Evolutionary conservation across 2,329 filamentous ascomycete genomes (phyloP), one percentile per base, ranked within the genome.

Genomic region (Nothopassalora personata): DNA sequence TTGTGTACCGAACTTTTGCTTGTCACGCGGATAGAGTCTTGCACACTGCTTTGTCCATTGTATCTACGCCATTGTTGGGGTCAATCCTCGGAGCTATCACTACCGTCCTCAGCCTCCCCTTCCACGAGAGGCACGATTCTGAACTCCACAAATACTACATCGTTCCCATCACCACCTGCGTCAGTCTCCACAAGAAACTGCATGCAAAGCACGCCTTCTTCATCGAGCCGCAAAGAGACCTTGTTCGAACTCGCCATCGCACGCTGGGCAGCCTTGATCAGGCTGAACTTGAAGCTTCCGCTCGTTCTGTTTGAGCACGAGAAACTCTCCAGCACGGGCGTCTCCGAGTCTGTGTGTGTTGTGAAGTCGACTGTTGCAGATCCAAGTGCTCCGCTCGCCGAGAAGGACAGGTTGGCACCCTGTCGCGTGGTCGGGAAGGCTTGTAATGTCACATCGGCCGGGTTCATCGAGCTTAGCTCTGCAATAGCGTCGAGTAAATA

Each of bases 151-250:
- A 93, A 95, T 67, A 86, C 89, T 43, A 86, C 79, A 28, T 75
- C 75, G 18, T 69, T 64, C 11, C 62, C 65, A 9, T 59, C 63
- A 23, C 64, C 65, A n/a, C 62, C 59, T 19, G 65, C 64, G 62
- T 94, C 90, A 46, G 92, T 81, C 71, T 97, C 91, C 15, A 99
- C 87, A 88, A 99, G 94, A 69, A 97, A 97, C 71, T 99, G 94
- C 72, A 97, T 77, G 74, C 90, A 97, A 64, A 99, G 75, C 31
- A 99, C 93, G 0, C 94, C 93, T 71, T 96, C 90, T 1, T 83
- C 81, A 74, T 99, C 94, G 0, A 91, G 88, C 15, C 94, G 82
- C 61, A 99, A 82, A 71, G 91, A 96, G 59, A 97, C 92, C 75
- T 97, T 99, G 69, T 84, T 92, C 4, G 92, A 91, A 39, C 91